Percentiles rank a stretch among this genome's conserved stretches.
Conservation (phyloP, 805 yeast species). For the Kuraishia molischiana region DNA sequence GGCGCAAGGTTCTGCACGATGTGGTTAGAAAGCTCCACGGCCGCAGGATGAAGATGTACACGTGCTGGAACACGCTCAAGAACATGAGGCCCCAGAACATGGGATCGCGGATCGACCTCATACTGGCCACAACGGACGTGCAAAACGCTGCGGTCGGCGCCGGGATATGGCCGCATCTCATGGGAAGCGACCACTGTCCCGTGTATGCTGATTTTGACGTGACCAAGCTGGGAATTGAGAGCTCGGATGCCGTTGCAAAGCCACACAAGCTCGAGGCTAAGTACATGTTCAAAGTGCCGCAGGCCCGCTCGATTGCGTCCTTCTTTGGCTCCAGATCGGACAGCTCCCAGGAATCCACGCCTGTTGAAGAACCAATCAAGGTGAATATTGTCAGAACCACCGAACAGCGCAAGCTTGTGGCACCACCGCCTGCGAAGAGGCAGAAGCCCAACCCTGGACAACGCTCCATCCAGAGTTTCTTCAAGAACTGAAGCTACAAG, state of each 20-base stretch:
- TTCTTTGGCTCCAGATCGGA: slow-evolving; percentile 15
- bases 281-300: slow-evolving; percentile 29
- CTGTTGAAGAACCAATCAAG: no score
- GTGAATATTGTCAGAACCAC: no score
- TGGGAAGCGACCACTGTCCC: slow-evolving; percentile 96
- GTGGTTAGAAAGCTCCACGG: slow-evolving; percentile 49
- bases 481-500: no score
- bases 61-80: slow-evolving; percentile 84
- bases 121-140: slow-evolving; percentile 39
- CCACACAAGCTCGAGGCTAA: slow-evolving; percentile 44
- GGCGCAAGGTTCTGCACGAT: slow-evolving; percentile 39
- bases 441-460: no score
- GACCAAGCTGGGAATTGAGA: not conserved
- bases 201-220: slow-evolving; percentile 56
- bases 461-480: no score
- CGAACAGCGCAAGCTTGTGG: no score
- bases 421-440: no score
- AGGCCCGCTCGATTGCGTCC: slow-evolving; percentile 17
- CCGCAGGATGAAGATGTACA: slow-evolving; percentile 56
- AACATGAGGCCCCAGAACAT: slow-evolving; percentile 72
- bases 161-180: slow-evolving; percentile 56
- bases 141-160: slow-evolving; percentile 24
- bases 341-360: no score
- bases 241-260: slow-evolving; percentile 3
- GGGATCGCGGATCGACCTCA: slow-evolving; percentile 83